These are phyloP conservation scores for Monilinia aucupariae DNA, from an alignment of 2,329 filamentous ascomycete species.

Conservation along the genomic window DNA sequence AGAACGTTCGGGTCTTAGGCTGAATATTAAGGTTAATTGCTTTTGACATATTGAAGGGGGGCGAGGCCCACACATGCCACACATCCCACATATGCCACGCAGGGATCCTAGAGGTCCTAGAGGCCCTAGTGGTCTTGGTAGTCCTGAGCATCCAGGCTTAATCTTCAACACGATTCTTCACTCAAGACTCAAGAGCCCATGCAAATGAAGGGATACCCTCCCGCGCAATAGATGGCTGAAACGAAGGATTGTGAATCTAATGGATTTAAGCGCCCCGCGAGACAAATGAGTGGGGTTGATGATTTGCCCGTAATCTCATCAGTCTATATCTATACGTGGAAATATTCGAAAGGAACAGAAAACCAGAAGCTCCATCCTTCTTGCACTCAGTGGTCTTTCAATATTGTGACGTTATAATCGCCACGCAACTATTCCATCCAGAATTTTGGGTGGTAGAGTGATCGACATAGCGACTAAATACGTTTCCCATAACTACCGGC, in stretches of 20 bases:
- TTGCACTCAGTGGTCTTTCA: not conserved
- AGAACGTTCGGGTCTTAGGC: not conserved
- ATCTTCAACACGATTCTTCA: not conserved
- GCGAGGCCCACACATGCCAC: not conserved
- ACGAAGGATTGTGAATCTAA: not conserved
- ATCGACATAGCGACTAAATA: not conserved
- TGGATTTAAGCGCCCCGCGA: not conserved
- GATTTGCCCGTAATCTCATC: not conserved
- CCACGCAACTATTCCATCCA: not conserved
- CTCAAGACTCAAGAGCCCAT: rapidly evolving
- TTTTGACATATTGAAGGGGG: not conserved
- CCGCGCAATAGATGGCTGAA: no score
- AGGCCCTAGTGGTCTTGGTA: no score
- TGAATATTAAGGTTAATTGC: not conserved
- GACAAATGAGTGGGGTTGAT: not conserved
- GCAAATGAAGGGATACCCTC: not conserved
- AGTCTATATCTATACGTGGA: not conserved
- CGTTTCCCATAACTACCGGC: not conserved
- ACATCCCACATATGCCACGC: not conserved
- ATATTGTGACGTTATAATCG: no score
- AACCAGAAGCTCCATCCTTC: not conserved
- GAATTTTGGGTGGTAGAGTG: not conserved
- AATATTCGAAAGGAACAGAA: not conserved
- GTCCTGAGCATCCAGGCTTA: not conserved
- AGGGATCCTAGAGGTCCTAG: no score